Percentiles rank a stretch among this genome's conserved stretches.
phyloP scores from a whole-genome alignment of 2,329 filamentous ascomycete genomes.

The Fusarium camptoceras region DNA sequence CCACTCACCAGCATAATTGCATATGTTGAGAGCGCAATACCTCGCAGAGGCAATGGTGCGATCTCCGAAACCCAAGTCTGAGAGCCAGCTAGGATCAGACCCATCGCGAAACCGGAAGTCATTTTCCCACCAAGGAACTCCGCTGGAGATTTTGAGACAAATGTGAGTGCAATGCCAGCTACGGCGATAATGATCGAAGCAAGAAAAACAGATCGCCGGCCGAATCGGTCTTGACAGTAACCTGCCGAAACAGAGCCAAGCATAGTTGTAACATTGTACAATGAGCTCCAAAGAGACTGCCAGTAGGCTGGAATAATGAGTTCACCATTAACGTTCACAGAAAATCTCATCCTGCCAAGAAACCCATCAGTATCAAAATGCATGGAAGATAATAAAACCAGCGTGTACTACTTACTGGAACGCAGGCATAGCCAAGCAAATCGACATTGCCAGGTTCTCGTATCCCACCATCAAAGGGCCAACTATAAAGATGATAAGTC shows the following conservation, averaged over 20 bases:
- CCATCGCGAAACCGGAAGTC: constrained; percentile 8
- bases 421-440: constrained; percentile 15
- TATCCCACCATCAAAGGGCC: constrained; percentile 14
- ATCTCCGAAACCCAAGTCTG: constrained; percentile 18
- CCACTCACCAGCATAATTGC: constrained; percentile 10
- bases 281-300: constrained; percentile 16
- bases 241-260: constrained; percentile 9
- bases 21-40: constrained; percentile 11
- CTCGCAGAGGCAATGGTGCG: constrained; percentile 9
- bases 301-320: constrained; percentile 21
- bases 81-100: constrained; percentile 4
- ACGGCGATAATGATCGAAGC: not conserved
- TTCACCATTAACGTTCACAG: not conserved
- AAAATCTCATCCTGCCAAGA: constrained; percentile 1
- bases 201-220: constrained; percentile 13
- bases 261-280: constrained; percentile 6
- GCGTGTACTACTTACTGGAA: constrained; percentile 4
- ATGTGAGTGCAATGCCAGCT: constrained; percentile 3
- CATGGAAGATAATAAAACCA: not conserved
- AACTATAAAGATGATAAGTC: not conserved
- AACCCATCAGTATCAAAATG: not conserved
- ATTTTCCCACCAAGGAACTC: constrained; percentile 17
- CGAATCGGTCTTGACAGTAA: constrained; percentile 7
- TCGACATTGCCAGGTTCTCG: constrained; percentile 8
- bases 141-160: constrained; percentile 1